phyloP scores from a whole-genome alignment of 768 basidiomycete species.

The Tylopilus intermedius region DNA sequence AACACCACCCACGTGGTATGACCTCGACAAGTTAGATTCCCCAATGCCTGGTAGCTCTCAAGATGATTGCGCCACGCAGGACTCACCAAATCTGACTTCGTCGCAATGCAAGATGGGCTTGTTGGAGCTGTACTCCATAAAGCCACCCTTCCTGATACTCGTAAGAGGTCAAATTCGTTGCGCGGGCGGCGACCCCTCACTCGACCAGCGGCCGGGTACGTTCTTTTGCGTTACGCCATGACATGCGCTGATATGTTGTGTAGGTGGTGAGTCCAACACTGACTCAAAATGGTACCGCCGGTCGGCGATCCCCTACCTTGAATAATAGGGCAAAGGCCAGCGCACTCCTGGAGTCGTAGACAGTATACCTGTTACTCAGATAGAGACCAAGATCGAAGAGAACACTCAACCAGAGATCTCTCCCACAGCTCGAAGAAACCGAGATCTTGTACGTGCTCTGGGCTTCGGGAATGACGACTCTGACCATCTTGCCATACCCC shows the following conservation, averaged over 20 bases:
- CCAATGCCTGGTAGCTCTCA: constrained; percentile 46
- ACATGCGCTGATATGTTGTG: constrained; percentile 4
- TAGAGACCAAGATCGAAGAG: constrained; percentile 25
- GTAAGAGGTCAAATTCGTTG: constrained; percentile 64
- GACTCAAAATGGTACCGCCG: constrained; percentile 28
- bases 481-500: too few species aligned
- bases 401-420: constrained; percentile 35
- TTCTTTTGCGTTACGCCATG: constrained; percentile 2
- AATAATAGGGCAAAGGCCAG: constrained; percentile 58
- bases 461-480: constrained; percentile 51
- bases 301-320: constrained; percentile 30
- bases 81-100: constrained; percentile 64
- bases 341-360: constrained; percentile 63
- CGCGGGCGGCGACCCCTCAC: constrained; percentile 70
- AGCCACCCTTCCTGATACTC: constrained; percentile 50
- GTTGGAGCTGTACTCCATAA: constrained; percentile 59
- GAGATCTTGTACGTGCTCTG: constrained; percentile 72
- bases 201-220: constrained; percentile 50
- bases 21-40: constrained; percentile 50
- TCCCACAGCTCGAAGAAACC: constrained; percentile 56
- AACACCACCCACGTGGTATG: constrained; percentile 59
- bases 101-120: constrained; percentile 70
- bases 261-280: constrained; percentile 59
- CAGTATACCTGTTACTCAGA: constrained; percentile 42
- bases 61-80: constrained; percentile 56